Evolutionary conservation across 176 grass and related monocot genomes (phyloP), one percentile per base, ranked within the genome.

Genomic region (Bonia amplexicaulis): DNA sequence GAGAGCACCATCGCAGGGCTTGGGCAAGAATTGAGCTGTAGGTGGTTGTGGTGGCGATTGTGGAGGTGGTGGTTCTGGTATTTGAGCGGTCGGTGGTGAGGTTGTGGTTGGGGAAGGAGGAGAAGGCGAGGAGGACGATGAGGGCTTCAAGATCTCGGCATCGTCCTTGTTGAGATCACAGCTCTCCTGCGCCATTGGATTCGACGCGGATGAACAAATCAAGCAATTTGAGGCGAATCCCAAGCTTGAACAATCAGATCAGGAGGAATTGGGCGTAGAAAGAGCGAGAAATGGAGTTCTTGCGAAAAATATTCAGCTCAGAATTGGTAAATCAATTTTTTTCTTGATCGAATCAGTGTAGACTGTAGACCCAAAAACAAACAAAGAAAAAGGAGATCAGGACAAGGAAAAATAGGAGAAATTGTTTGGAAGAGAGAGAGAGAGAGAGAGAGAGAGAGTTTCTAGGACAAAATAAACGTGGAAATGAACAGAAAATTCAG

Each of bases 131-230:
- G 86, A 73, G 14, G 87, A 85, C 6, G 87, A 81, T 3, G 88
- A 81, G 58, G 88, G 83, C 71, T 90, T 90, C 22, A 90, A 66
- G 88, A 90, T 90, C 77, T 90, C 88, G 17, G 88, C 88, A 12
- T 90, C 88, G 16, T 90, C 88, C 35, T 90, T 90, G 83, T 85
- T 84, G 64, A 90, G 82, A 68, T 90, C 79, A 13, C 88, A 90
- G 71, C 88, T 90, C 73, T 90, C 88, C 66, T 85, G 82, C 46
- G 88, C 88, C 88, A 90, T 90, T 77, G 37, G 77, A 77, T 63
- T 73, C 12, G 54, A 88, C 52, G 6, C 44, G 14, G 80, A 53
- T 13, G 61, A 75, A 46, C 6, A 46, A 82, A 76, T 49, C 37
- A 48, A 68, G 51, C 7, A 70, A 74, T 42, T 16, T 19, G 46